Conservation (phyloP, 192 early-diverging fungal genomes). For the Dissophora ornata region DNA sequence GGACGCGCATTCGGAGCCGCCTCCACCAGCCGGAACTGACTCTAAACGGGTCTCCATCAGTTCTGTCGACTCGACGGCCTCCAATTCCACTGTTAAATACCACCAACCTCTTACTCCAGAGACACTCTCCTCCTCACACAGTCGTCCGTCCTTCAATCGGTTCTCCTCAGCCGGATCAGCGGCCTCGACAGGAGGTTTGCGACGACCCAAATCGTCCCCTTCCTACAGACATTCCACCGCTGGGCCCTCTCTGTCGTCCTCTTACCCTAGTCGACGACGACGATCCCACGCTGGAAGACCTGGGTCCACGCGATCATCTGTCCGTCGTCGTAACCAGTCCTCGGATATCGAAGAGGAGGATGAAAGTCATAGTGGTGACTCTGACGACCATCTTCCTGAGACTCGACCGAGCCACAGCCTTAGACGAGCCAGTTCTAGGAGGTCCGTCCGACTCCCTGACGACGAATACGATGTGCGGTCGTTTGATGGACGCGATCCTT, state of each 20-base stretch:
- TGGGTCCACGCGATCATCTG: slow-evolving; percentile 43
- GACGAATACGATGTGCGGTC: slow-evolving; percentile 40
- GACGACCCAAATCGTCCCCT: slow-evolving; percentile 34
- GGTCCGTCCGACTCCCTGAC: slow-evolving; percentile 37
- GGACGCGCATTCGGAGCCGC: slow-evolving; percentile 4
- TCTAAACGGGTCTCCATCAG: slow-evolving; percentile 40
- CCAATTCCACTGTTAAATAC: slow-evolving; percentile 44
- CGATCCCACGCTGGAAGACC: slow-evolving; percentile 22
- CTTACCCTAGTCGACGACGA: slow-evolving; percentile 14
- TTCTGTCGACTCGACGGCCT: slow-evolving; percentile 31
- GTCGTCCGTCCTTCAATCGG: neutral
- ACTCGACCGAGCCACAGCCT: slow-evolving; percentile 30
- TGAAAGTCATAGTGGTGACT: slow-evolving; percentile 26
- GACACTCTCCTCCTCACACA: slow-evolving; percentile 10
- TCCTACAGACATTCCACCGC: slow-evolving; percentile 38
- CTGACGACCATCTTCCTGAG: slow-evolving; percentile 16
- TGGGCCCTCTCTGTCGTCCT: slow-evolving; percentile 7
- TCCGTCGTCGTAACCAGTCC: slow-evolving; percentile 31
- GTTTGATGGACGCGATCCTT: slow-evolving; percentile 25
- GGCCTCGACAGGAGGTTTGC: slow-evolving; percentile 8
- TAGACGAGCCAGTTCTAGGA: slow-evolving; percentile 37
- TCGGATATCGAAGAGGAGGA: slow-evolving; percentile 54
- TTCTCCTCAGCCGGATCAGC: slow-evolving; percentile 15
- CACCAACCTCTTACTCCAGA: slow-evolving; percentile 11
- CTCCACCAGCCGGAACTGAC: slow-evolving; percentile 11